Conservation (phyloP, 257 asterid species). For the Petunia secreta region DNA sequence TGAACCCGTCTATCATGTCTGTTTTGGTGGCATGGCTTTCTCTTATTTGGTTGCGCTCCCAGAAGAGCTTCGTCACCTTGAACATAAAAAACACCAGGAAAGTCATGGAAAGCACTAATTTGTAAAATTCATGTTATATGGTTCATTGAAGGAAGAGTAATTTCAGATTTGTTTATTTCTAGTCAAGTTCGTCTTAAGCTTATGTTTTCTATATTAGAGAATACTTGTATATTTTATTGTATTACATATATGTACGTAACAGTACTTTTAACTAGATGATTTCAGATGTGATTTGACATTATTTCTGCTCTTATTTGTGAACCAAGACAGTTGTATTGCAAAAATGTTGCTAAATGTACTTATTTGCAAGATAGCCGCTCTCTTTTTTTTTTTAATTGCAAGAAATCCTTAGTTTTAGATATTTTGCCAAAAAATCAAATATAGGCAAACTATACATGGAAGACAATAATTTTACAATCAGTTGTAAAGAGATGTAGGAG, state of each 20-base stretch:
- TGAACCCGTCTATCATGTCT: conserved; percentile 7
- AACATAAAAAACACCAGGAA: conserved; percentile 14
- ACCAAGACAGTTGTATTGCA: not conserved
- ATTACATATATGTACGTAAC: too few species aligned
- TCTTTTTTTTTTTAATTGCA: too few species aligned
- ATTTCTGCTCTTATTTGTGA: not conserved
- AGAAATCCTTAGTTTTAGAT: too few species aligned
- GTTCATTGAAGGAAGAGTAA: not conserved
- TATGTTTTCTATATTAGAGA: not conserved
- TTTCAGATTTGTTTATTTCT: too few species aligned
- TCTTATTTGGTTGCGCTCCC: conserved; percentile 22
- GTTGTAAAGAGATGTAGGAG: too few species aligned
- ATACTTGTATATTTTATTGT: too few species aligned
- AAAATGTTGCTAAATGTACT: not conserved
- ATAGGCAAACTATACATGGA: too few species aligned
- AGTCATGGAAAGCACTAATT: conserved; percentile 6
- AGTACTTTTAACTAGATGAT: not conserved
- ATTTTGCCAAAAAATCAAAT: too few species aligned
- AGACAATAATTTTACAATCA: too few species aligned
- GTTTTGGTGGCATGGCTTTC: conserved; percentile 26
- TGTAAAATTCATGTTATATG: not conserved
- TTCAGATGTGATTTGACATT: not conserved
- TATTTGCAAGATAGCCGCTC: not conserved
- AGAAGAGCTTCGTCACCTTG: conserved; percentile 22
- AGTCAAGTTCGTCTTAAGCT: not conserved